Evolutionary conservation across 2,329 filamentous ascomycete genomes (phyloP), one percentile per base, ranked within the genome.

Genomic region (Diaporthe caulivora): DNA sequence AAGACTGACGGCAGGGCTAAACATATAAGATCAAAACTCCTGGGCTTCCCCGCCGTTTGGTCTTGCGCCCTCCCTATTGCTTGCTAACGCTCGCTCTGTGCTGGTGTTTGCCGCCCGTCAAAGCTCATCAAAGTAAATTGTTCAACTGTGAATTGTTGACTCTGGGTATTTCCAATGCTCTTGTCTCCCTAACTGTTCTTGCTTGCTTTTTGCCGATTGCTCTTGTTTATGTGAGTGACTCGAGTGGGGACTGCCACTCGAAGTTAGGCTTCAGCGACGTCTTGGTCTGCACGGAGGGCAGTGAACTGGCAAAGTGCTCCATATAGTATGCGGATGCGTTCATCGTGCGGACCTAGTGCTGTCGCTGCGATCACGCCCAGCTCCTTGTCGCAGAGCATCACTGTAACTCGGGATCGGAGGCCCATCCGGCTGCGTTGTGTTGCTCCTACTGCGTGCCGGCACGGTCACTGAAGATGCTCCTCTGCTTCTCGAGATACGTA

Each of bases 331-430:
- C 24, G 8, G 3, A 26, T 37, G 8, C 9, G 7, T 31, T 72
- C 29, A 62, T 26, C 79, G 72, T 76, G 65, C 40, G 21, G 70
- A 75, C 40, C 74, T 81, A 65, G 83, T 80, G 75, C 85, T 87
- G 65, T 83, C 82, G 77, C 85, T 86, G 74, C 85, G 82, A 70
- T 86, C 84, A 67, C 85, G 83, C 74, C 84, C 84, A 42, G 85
- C 85, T 60, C 88, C 88, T 76, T 90, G 87, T 72, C 85, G 84
- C 54, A 95, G 87, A 1, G 94, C 94, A 74, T 94, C 94, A 81
- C 92, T 94, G 80, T 97, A 97, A 78, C 91, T 95, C 2, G 94
- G 94, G 76, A 97, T 95, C 0, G 94, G 94, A 31, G 94, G 92
- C 37, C 84, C 82, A 29, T 77, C 79, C 26, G 81, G 79, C 44